Percentiles rank a stretch among this genome's conserved stretches.
Conservation (phyloP, 2,329 filamentous ascomycete species). For the Aschersonia sp. region DNA sequence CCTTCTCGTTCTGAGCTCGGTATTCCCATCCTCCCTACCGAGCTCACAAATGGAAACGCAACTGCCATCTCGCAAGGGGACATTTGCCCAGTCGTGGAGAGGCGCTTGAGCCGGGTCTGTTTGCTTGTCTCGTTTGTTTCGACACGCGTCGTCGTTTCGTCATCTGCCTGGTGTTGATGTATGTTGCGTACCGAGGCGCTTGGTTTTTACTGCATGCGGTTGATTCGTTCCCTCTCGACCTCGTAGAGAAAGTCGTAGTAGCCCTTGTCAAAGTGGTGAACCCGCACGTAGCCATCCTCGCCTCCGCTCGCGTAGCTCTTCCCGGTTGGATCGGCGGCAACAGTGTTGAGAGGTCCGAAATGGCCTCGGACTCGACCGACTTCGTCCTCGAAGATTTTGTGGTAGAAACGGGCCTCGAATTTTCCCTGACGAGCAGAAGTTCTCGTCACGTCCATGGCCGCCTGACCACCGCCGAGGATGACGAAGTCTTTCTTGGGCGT, state of each 20-base stretch:
- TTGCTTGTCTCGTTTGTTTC: no score
- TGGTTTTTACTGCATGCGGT: constrained; percentile 22
- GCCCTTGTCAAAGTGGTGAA: constrained; percentile 96
- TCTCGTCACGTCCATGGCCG: constrained; percentile 96
- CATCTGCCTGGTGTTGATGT: no score
- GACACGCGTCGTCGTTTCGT: no score
- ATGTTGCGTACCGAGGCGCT: no score
- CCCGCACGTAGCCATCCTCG: constrained; percentile 95
- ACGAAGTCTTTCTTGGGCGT: constrained; percentile 95
- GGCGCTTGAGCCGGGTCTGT: no score
- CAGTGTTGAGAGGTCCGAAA: constrained; percentile 93
- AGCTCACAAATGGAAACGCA: no score
- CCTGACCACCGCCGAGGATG: constrained; percentile 94
- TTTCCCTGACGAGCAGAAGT: constrained; percentile 91
- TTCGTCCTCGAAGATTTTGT: constrained; percentile 99
- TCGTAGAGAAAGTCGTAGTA: constrained; percentile 99
- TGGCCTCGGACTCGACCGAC: constrained; percentile 93
- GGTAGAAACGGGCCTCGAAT: constrained; percentile 98
- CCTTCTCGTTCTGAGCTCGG: no score
- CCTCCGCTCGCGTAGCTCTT: constrained; percentile 89
- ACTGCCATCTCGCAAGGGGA: no score
- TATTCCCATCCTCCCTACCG: no score
- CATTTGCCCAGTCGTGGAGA: no score
- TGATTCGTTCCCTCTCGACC: constrained; percentile 72
- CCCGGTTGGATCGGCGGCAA: constrained; percentile 82